phyloP scores from a whole-genome alignment of 2,329 filamentous ascomycete genomes.

The Fonsecaea pugnacius region DNA sequence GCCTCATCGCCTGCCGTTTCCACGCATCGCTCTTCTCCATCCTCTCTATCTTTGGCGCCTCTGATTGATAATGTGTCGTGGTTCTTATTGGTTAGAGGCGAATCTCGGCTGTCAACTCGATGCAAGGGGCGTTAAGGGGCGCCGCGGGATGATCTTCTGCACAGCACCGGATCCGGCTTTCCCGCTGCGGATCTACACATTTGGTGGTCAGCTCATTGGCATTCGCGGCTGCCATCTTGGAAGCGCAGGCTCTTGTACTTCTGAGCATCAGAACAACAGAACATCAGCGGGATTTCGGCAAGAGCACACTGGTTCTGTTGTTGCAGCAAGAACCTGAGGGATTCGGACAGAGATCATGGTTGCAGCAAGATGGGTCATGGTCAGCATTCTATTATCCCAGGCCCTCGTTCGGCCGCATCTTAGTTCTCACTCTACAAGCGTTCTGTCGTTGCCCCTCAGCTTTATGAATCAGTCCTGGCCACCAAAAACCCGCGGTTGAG shows the following conservation, averaged over 20 bases:
- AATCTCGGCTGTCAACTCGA: neutral
- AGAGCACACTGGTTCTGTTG: neutral
- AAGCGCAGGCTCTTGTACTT: neutral
- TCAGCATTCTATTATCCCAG: slow-evolving; percentile 18
- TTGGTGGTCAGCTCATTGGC: slow-evolving; percentile 15
- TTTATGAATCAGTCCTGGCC: slow-evolving; percentile 4
- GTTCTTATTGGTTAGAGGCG: neutral
- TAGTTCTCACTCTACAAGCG: neutral
- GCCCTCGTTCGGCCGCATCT: neutral
- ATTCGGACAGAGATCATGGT: slow-evolving; percentile 9
- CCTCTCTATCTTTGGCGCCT: slow-evolving; percentile 2
- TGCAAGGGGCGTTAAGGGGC: neutral
- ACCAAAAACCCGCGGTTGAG: neutral
- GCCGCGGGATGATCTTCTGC: neutral
- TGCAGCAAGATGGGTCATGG: slow-evolving; percentile 8
- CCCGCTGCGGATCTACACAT: slow-evolving; percentile 3
- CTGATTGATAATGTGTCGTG: neutral
- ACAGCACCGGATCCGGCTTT: neutral
- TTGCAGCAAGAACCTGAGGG: neutral
- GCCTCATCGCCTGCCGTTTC: neutral
- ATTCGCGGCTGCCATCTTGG: neutral
- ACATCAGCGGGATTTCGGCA: neutral
- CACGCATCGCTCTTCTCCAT: slow-evolving; percentile 1
- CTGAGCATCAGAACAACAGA: slow-evolving; percentile 10
- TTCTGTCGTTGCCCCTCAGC: slow-evolving; percentile 13